A percentile compares a stretch with the other conserved stretches of the same genome.
Conservation (phyloP, 2,329 filamentous ascomycete genomes). For the Mollisia scopiformis region DNA sequence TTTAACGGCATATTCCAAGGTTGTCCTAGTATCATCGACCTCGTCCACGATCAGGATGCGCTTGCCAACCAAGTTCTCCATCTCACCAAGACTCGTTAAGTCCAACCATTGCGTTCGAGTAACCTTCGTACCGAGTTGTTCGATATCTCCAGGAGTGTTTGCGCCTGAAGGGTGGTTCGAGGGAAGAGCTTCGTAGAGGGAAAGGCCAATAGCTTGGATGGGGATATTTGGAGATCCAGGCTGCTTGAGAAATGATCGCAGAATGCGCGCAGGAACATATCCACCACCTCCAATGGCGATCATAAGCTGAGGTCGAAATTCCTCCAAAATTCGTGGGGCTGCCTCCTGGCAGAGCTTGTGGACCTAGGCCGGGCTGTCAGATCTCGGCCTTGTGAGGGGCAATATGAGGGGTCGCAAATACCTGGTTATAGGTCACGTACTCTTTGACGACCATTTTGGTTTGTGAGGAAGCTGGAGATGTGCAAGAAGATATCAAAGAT, state of each 20-base stretch:
- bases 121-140: slow-evolving; percentile 88
- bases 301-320: slow-evolving; percentile 93
- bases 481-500: slow-evolving; percentile 3
- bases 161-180: slow-evolving; percentile 55
- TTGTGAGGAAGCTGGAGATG: background rate
- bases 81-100: slow-evolving; percentile 77
- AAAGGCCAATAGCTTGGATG: slow-evolving; percentile 98
- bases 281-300: slow-evolving; percentile 98
- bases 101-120: slow-evolving; percentile 99
- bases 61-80: slow-evolving; percentile 89
- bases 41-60: slow-evolving; percentile 92
- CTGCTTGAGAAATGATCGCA: slow-evolving; percentile 95
- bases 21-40: slow-evolving; percentile 94
- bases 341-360: slow-evolving; percentile 95
- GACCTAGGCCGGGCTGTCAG: slow-evolving; percentile 60
- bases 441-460: slow-evolving; percentile 78
- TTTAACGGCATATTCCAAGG: slow-evolving; percentile 89
- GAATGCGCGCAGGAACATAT: slow-evolving; percentile 94
- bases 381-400: slow-evolving; percentile 17
- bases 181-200: slow-evolving; percentile 86
- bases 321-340: slow-evolving; percentile 77
- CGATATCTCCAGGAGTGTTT: slow-evolving; percentile 48
- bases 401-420: slow-evolving; percentile 45
- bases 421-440: slow-evolving; percentile 92
- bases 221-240: slow-evolving; percentile 90